Base-by-base conservation (phyloP, 345 rosid species). In the Kandelia obovata region DNA sequence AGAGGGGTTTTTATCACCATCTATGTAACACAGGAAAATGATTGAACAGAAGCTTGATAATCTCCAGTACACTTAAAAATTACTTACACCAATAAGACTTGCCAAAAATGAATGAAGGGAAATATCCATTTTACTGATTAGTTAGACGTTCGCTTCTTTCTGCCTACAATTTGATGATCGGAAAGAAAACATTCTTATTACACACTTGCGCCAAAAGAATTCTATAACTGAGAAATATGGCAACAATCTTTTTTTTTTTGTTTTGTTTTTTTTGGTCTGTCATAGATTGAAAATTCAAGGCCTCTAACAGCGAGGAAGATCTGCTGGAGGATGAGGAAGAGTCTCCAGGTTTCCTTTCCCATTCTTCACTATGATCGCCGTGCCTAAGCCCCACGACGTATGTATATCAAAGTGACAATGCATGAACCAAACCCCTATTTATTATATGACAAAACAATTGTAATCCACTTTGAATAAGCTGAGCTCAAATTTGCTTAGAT, bases 351-450 rank as follows among this genome's bases (percentile, higher is more conserved):
- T 28, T 55, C 58, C 58, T 11, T 21, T 26, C 11, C 73, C 73
- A 19, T 70, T 37, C 34, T 70, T 70, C 23, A 70, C 73, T 7
- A 70, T 17, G 1, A 70, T 52, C 19, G 35, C 66, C 61, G 62
- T 70, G 7, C 26, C 64, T 58, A 70, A 60, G 5, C 73, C 73
- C 73, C 73, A 70, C 4, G 67, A 43, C 11, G 5, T 10, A 25
- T 70, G 73, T 0, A 65, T 27, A 2, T 70, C 73, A 0, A 70
- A 28, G 34, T 70, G 73, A 27, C 73, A 70, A 53, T 70, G 73
- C 51, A 70, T 0, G 5, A 70, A 16, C 73, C 73, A 70, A 17
- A 70, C 73, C 9, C 74, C 74, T 69, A 6, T 66, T 13, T 43
- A 43, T 13, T 43, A 43, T 15, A 1, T 43, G 17, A 43, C 19